Conservation (phyloP, 1,284 basidiomycete genomes). For the Ceratobasidium sp. region DNA sequence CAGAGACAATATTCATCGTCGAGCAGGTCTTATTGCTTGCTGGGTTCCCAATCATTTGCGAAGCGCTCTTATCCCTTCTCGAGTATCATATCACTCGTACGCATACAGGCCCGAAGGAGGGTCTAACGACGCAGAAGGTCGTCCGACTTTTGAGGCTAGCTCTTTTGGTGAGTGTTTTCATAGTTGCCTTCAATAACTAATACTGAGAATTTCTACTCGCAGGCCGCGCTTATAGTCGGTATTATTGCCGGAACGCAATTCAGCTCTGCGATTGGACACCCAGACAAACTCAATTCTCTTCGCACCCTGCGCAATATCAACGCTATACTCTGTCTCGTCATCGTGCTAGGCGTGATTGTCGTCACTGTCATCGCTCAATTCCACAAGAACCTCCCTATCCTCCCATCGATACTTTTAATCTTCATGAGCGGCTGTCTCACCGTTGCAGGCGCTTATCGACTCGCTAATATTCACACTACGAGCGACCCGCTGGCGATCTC, state of each 20-base stretch:
- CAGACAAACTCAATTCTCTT: slow-evolving; percentile 17
- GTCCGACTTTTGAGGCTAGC: slow-evolving; percentile 10
- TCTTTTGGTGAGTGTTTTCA: slow-evolving; percentile 4
- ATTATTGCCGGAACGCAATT: slow-evolving; percentile 40
- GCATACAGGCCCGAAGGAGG: slow-evolving; percentile 27
- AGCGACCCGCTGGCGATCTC: slow-evolving; percentile 13
- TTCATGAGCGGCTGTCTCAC: slow-evolving; percentile 29
- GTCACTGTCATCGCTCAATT: slow-evolving; percentile 36
- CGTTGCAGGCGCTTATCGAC: slow-evolving; percentile 37
- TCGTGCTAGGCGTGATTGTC: slow-evolving; percentile 33
- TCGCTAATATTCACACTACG: slow-evolving; percentile 27
- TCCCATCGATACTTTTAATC: slow-evolving; percentile 16
- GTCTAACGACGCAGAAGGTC: slow-evolving; percentile 15
- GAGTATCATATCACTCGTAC: slow-evolving; percentile 39
- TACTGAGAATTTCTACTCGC: background rate
- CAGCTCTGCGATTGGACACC: slow-evolving; percentile 19
- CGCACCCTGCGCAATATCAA: slow-evolving; percentile 41
- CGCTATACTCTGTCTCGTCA: slow-evolving; percentile 40
- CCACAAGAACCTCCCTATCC: slow-evolving; percentile 34
- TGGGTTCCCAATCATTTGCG: slow-evolving; percentile 38
- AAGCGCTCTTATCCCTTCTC: slow-evolving; percentile 22
- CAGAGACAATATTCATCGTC: slow-evolving; percentile 26
- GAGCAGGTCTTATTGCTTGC: slow-evolving; percentile 34
- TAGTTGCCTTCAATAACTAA: background rate
- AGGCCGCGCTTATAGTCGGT: slow-evolving; percentile 27